Evolutionary conservation across 1,284 basidiomycete genomes (phyloP), one percentile per base, ranked within the genome.

Genomic region (Boletus semigastroideus): DNA sequence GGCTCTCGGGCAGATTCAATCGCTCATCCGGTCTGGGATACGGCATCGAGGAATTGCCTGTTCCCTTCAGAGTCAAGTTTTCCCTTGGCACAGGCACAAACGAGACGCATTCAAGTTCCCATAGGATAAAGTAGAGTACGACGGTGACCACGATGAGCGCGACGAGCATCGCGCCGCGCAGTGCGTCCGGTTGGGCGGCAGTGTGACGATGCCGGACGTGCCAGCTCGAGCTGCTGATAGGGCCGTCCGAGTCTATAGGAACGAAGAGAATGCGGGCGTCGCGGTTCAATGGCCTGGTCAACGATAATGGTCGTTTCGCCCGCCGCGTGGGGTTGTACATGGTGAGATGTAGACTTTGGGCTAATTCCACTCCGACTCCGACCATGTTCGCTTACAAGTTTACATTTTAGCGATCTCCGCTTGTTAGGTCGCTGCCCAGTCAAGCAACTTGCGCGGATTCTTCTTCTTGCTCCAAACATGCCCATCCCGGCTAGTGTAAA

Each of bases 51-150:
- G 25, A 25, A 25, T 4, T 5, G 25, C 25, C 25, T 25, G 25
- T 25, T 25, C 25, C 5, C 25, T 4, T 25, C 25, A 25, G 25
- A 17, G 49, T 45, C 27, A 16, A 8, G 38, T 20, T 46, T 20
- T 34, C 34, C 11, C 42, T 53, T 1, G 50, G 22, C 17, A 49
- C 37, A 2, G 50, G 33, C 4, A 11, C n/a, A n/a, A 51, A 54
- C 14, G 59, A 54, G 6, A 50, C 40, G 42, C 46, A 52, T n/a
- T 65, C 58, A 19, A 65, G 19, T 16, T 64, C 53, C 58, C 64
- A 64, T n/a, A 68, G 42, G 4, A 52, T 20, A 27, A 61, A 17
- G 39, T 66, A 68, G 48, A 64, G 62, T 17, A 64, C 49, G n/a
- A 64, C n/a, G 14, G 55, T 68, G 27, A 66, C 49, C 22, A 61